Evolutionary conservation across 1,139 yeast species (phyloP).

Genomic region (Kodamaea suecica): DNA sequence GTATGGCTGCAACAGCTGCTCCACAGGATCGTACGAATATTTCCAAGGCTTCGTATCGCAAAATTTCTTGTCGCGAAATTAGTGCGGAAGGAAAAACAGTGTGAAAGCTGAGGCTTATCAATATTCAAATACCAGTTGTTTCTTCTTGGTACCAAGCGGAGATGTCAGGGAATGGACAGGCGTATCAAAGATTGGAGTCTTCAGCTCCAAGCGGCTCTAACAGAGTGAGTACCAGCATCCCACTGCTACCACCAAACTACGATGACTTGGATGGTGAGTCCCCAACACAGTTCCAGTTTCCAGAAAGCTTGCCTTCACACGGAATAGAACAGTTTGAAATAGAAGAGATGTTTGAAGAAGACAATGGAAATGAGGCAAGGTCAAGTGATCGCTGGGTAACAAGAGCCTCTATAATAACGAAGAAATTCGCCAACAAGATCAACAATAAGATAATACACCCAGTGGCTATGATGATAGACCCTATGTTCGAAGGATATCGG

Average conservation of each 20-base stretch:
- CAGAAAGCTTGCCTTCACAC: conserved; percentile 2
- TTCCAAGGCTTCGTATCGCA: no score
- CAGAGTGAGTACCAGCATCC: conserved; percentile 3
- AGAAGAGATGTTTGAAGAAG: conserved; percentile 29
- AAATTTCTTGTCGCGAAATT: no score
- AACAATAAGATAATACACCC: conserved; percentile 49
- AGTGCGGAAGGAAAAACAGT: no score
- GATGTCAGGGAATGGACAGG: conserved; percentile 2
- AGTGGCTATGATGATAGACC: conserved; percentile 58
- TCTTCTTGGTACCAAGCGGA: background rate
- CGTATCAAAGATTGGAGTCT: conserved; percentile 3
- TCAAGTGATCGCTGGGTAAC: conserved; percentile 24
- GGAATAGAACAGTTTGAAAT: conserved; percentile 43
- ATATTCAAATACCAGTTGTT: background rate
- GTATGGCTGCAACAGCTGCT: no score
- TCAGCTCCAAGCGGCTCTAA: conserved; percentile 15
- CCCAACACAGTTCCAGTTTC: background rate
- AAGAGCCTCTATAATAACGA: conserved; percentile 31
- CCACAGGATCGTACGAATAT: no score
- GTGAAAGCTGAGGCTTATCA: conserved; percentile 2
- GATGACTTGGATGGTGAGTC: background rate
- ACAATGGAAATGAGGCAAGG: conserved; percentile 12
- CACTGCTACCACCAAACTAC: background rate
- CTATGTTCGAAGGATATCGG: conserved; percentile 59
- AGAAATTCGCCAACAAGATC: conserved; percentile 37